These are phyloP conservation scores for Podosphaera aphanis DNA, from an alignment of 2,329 filamentous ascomycete genomes.

Conservation along the genomic window DNA sequence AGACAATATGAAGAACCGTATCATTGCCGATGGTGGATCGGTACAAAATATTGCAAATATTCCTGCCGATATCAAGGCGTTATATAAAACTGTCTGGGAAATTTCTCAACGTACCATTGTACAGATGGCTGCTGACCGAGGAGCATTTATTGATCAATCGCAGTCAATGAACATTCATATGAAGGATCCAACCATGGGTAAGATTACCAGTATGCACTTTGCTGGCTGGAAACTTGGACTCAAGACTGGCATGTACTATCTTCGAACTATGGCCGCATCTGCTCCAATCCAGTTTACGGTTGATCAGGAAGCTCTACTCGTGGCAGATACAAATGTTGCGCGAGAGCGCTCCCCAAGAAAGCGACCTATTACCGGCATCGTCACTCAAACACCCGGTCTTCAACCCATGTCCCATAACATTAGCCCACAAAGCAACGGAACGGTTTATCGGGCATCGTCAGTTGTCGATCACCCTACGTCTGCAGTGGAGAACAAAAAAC, in stretches of 20 bases:
- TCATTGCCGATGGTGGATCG: conserved; percentile 89
- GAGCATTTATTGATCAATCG: conserved; percentile 96
- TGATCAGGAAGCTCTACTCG: conserved; percentile 81
- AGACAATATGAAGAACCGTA: conserved; percentile 99
- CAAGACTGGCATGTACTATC: conserved; percentile 99
- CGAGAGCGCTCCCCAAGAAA: conserved; percentile 44
- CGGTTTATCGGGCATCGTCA: conserved; percentile 11
- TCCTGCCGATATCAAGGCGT: conserved; percentile 76
- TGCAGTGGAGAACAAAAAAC: conserved; percentile 22
- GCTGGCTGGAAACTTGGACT: conserved; percentile 96
- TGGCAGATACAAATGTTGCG: conserved; percentile 58
- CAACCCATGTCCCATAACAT: conserved; percentile 42
- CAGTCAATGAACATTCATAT: conserved; percentile 99
- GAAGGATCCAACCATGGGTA: conserved; percentile 98
- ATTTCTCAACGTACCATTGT: conserved; percentile 89
- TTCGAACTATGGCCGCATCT: conserved; percentile 88
- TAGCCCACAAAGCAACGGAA: not conserved
- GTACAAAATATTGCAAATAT: conserved; percentile 96
- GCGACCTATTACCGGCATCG: conserved; percentile 27
- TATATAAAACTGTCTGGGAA: conserved; percentile 99
- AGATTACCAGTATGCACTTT: conserved; percentile 99
- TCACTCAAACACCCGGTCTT: conserved; percentile 34
- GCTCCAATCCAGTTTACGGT: conserved; percentile 98
- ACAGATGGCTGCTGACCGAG: conserved; percentile 94
- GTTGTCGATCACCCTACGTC: conserved; percentile 46